Evolutionary conservation across 352 stramenopile genomes (phyloP).

Genomic region (Phytophthora sansomeana): DNA sequence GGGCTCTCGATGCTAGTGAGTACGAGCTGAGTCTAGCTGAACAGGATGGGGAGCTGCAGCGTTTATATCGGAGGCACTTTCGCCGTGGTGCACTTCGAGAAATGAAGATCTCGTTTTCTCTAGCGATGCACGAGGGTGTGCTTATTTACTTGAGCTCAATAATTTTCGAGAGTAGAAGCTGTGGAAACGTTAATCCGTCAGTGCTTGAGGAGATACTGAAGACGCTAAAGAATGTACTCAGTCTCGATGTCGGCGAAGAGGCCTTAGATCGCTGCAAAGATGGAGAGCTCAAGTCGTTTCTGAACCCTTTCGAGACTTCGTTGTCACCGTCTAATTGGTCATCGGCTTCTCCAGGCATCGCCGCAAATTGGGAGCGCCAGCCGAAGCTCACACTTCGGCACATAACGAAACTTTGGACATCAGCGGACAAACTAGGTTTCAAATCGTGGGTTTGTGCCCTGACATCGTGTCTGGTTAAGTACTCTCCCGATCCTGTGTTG

Average conservation of each 20-base stretch:
- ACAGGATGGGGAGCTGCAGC: conserved; percentile 54
- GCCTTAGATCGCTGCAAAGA: conserved; percentile 61
- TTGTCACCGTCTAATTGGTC: conserved; percentile 67
- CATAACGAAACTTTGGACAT: conserved; percentile 53
- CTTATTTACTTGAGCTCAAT: conserved; percentile 70
- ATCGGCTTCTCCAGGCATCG: conserved; percentile 14
- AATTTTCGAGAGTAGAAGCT: conserved; percentile 58
- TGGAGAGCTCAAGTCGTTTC: conserved; percentile 69
- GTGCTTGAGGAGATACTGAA: conserved; percentile 55
- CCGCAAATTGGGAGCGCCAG: background rate
- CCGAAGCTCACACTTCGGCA: conserved; percentile 25
- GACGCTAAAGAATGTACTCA: conserved; percentile 61
- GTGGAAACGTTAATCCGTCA: conserved; percentile 26
- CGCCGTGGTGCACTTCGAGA: conserved; percentile 62
- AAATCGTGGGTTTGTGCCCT: conserved; percentile 67
- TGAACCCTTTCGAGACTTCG: conserved; percentile 54
- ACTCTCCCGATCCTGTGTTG: conserved; percentile 59
- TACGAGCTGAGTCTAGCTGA: conserved; percentile 71
- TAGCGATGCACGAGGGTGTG: conserved; percentile 68
- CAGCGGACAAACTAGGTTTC: conserved; percentile 47
- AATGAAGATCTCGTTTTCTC: conserved; percentile 52
- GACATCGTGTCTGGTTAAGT: conserved; percentile 47
- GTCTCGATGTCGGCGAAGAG: conserved; percentile 42
- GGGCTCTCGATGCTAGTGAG: conserved; percentile 60
- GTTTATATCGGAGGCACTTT: conserved; percentile 67